Base-by-base conservation (phyloP, 768 basidiomycete genomes). In the Phallus indusiatus region DNA sequence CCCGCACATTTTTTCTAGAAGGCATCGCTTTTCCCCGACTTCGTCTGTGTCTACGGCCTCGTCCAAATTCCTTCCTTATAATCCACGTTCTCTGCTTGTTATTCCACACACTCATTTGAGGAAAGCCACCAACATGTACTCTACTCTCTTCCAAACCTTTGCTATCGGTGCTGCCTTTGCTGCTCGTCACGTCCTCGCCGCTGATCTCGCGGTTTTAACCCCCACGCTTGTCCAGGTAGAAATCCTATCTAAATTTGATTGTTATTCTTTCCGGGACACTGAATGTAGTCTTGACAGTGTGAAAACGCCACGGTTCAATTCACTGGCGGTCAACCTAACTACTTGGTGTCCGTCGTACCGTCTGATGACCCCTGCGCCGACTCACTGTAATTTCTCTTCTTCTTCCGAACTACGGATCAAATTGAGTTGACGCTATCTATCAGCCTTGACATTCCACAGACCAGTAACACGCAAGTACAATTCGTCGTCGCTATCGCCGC, bases 91-190 rank as follows among this genome's bases (percentile, higher is more conserved):
- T 59, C 58, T 62, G 56, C 64, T 55, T 42, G 62, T 50, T 62
- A 61, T 62, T 55, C 24, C 35, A 55, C 60, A 61, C 64, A 53
- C 56, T 67, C 63, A 61, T 64, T 72, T 12, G n/a, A 42, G 42
- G 14, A 42, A 14, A 42, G 42, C n/a, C 60, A 79, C 70, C 7
- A 28, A 3, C 72, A 91, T 90, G 89, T 84, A 83, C 80, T 74
- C 81, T 75, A 87, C 89, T 74, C 73, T 90, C 87, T 54, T 88
- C 88, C 78, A 79, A 61, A 69, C 81, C 74, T 76, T 85, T 67
- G 81, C 90, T 83, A 72, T 89, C 75, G 71, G 78, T 67, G 68
- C 75, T 64, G 73, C 83, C 69, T 48, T 33, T 53, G 78, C 78
- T 70, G 65, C 81, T 67, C 75, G 68, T 62, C 74, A 73, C 67